A percentile compares a stretch with the other conserved stretches of the same genome.
Evolutionary conservation across 2,329 filamentous ascomycete species (phyloP).

Genomic region (Gyromitra esculenta): DNA sequence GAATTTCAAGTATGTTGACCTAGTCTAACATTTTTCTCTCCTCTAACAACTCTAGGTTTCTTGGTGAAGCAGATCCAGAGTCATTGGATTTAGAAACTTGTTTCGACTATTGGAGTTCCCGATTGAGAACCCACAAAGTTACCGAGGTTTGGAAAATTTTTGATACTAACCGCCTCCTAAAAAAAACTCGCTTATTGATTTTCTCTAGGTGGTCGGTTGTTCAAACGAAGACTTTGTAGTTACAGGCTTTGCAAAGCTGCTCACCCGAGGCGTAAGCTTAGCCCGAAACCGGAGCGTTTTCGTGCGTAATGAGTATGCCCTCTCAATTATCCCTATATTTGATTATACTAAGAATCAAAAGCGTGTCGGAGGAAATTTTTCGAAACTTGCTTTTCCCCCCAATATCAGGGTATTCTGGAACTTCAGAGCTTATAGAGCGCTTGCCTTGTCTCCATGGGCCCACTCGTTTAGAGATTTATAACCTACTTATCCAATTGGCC

Average conservation of each 20-base stretch:
- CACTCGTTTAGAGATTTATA: slow-evolving; percentile 54
- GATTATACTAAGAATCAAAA: slow-evolving; percentile 28
- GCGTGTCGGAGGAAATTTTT: slow-evolving; percentile 48
- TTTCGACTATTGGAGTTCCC: slow-evolving; percentile 52
- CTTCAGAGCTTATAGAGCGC: slow-evolving; percentile 44
- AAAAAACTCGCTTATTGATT: slow-evolving; percentile 26
- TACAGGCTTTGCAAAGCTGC: slow-evolving; percentile 52
- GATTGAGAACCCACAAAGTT: slow-evolving; percentile 48
- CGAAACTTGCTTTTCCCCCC: slow-evolving; percentile 51
- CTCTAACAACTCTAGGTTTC: slow-evolving; percentile 47
- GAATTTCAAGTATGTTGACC: slow-evolving; percentile 62
- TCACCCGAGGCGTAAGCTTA: slow-evolving; percentile 45
- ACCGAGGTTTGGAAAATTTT: slow-evolving; percentile 43
- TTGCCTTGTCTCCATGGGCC: slow-evolving; percentile 53
- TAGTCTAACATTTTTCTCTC: not conserved
- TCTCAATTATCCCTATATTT: not conserved
- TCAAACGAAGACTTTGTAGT: slow-evolving; percentile 54
- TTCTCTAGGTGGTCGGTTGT: slow-evolving; percentile 52
- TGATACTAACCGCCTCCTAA: not conserved
- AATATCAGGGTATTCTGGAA: slow-evolving; percentile 35
- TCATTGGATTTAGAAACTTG: slow-evolving; percentile 41
- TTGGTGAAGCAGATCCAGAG: slow-evolving; percentile 44
- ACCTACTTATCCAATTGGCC: slow-evolving; percentile 45
- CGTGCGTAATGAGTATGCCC: slow-evolving; percentile 48
- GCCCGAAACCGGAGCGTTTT: slow-evolving; percentile 31